These are phyloP conservation scores for Arxiozyma slooffiae DNA, from an alignment of 1,139 yeast genomes.

Conservation along the genomic window DNA sequence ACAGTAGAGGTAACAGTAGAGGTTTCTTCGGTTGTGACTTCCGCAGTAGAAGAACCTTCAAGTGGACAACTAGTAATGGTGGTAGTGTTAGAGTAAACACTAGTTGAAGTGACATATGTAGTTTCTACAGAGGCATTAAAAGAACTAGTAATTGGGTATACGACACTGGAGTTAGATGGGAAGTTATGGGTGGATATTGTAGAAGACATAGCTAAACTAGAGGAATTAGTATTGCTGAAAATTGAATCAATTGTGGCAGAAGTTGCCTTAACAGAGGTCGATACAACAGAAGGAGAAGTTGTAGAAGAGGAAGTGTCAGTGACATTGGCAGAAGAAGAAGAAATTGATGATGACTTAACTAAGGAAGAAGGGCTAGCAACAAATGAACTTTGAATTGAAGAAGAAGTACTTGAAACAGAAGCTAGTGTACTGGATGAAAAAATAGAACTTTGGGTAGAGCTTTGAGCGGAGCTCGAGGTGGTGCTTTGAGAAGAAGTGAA, in stretches of 20 bases:
- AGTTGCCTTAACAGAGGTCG: not conserved
- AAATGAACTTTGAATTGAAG: no score
- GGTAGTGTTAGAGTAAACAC: constrained; percentile 4
- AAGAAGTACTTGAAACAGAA: not conserved
- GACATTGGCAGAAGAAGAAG: not conserved
- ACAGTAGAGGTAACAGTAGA: constrained; percentile 5
- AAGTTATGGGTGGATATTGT: not conserved
- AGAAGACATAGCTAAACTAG: not conserved
- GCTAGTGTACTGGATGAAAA: not conserved
- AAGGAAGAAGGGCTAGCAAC: no score
- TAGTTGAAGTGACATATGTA: constrained; percentile 2
- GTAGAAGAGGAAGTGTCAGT: not conserved
- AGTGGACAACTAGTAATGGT: constrained; percentile 2
- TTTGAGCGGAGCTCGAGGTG: not conserved
- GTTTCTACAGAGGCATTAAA: constrained; percentile 10
- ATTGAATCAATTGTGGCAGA: not conserved
- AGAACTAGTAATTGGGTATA: not conserved
- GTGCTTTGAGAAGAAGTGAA: not conserved
- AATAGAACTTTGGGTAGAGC: not conserved
- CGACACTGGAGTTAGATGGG: not conserved
- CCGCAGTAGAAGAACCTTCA: constrained; percentile 3
- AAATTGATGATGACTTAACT: not conserved
- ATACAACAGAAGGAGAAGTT: not conserved
- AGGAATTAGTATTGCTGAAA: not conserved
- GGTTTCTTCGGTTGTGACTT: not conserved